Percentiles rank a stretch among this genome's conserved stretches.
phyloP scores from a whole-genome alignment of 2,329 filamentous ascomycete species.

The Ceratocystis ficicola region DNA sequence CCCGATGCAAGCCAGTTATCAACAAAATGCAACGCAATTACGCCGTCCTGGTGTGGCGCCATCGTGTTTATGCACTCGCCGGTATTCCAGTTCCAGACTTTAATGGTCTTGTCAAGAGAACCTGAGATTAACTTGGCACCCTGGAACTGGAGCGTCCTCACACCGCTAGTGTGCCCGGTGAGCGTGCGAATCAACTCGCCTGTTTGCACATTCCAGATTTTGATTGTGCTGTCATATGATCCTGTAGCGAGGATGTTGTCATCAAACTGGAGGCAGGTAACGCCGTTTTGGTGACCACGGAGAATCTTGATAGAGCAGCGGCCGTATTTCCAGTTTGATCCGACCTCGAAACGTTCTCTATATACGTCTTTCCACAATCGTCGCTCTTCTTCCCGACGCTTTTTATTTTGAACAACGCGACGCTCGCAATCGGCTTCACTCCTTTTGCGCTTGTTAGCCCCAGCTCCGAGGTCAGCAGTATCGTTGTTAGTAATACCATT shows the following conservation, averaged over 20 bases:
- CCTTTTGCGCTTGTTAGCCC: constrained; percentile 18
- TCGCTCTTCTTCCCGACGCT: constrained; percentile 18
- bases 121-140: constrained; percentile 84
- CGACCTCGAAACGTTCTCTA: constrained; percentile 86
- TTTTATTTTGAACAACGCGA: constrained; percentile 19
- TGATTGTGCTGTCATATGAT: constrained; percentile 88
- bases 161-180: constrained; percentile 66
- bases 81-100: constrained; percentile 94
- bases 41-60: constrained; percentile 64
- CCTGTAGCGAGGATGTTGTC: constrained; percentile 87
- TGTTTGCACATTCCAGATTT: constrained; percentile 89
- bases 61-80: constrained; percentile 76
- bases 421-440: constrained; percentile 19
- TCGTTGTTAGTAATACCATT: not conserved
- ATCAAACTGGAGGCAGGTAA: constrained; percentile 48
- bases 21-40: constrained; percentile 81
- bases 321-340: constrained; percentile 95
- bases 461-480: not conserved
- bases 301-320: constrained; percentile 75
- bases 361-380: constrained; percentile 88
- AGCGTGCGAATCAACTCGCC: constrained; percentile 79
- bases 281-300: constrained; percentile 71
- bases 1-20: constrained; percentile 74
- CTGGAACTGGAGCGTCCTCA: constrained; percentile 86
- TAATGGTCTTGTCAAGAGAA: constrained; percentile 74